Evolutionary conservation across 176 grass and related monocot genomes (phyloP), one percentile per base, ranked within the genome.

Genomic region (Bothriochloa decipiens): DNA sequence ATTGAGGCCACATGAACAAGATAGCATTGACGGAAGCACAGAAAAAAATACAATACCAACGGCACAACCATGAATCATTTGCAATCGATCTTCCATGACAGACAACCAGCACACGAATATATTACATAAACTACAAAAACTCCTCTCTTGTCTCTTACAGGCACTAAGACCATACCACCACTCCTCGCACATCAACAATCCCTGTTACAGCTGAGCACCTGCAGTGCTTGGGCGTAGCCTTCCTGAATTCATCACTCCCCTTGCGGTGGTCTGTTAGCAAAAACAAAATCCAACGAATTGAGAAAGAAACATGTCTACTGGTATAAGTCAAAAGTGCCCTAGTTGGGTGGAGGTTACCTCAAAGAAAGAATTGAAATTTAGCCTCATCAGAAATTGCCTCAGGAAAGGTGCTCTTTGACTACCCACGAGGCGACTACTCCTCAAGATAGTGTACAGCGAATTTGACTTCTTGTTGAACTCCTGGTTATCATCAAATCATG

Each of bases 391-490:
- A 75, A 96, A 96, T 77, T 98, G 96, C 61, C 96, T 89, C 22
- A 98, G 67, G 66, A 96, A 99, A 81, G 93, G 96, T 17, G 96
- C 93, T 85, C 96, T 89, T 83, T 99, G 93, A 66, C 89, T 94
- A 57, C 93, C 93, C 6, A 93, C 91, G 3, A 99, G 90, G 29
- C 91, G 93, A 55, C 93, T 99, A n/a, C 93, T 99, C 20, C 93
- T 85, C 68, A 99, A 75, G 78, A 99, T 96, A 7, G 96, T 99
- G 75, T 99, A 99, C 11, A 96, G 49, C 4, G 96, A 99, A 88
- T 99, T 99, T 55, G 96, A 99, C 70, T 99, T 99, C 88, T 99
- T 99, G 81, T 91, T 96, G 88, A 99, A 99, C 61, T 96, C 96
- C 96, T 93, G 81, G 15, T 68, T 75, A 70, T 52, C 43, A 43